A percentile compares a stretch with the other conserved stretches of the same genome.
Evolutionary conservation across 2,329 filamentous ascomycete species (phyloP).

Genomic region (Xylaria sp.): DNA sequence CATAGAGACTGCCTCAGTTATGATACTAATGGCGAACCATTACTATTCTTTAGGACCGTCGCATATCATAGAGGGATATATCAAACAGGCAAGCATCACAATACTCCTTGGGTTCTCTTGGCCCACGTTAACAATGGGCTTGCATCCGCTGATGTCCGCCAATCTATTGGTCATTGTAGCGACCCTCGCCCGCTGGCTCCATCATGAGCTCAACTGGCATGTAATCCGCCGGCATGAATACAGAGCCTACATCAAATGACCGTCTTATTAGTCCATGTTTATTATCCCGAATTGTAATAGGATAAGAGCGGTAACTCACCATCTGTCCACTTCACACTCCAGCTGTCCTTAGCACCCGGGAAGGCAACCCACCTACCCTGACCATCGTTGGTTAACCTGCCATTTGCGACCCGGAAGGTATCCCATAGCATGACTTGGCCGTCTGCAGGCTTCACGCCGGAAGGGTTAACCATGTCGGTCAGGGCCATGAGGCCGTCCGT

Average conservation of each 20-base stretch:
- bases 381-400: conserved; percentile 43
- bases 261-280: conserved; percentile 15
- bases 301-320: conserved; percentile 46
- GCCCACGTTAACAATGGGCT: conserved; percentile 20
- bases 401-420: conserved; percentile 48
- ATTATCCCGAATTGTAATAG: background rate
- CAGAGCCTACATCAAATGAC: conserved; percentile 38
- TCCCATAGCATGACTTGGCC: conserved; percentile 50
- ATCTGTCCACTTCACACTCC: conserved; percentile 53
- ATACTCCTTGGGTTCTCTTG: conserved; percentile 22
- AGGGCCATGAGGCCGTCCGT: conserved; percentile 49
- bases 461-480: conserved; percentile 51
- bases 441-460: conserved; percentile 40
- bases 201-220: conserved; percentile 51
- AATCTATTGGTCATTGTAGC: conserved; percentile 40
- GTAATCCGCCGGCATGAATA: conserved; percentile 49
- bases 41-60: conserved; percentile 15
- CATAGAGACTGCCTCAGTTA: background rate
- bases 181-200: conserved; percentile 45
- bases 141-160: conserved; percentile 5
- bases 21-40: background rate
- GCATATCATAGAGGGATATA: conserved; percentile 21
- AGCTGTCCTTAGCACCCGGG: conserved; percentile 44
- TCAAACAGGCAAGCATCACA: background rate
- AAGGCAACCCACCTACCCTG: conserved; percentile 52